Evolutionary conservation across 2,329 filamentous ascomycete species (phyloP), one percentile per base, ranked within the genome.

Genomic region (Teratosphaeria gauchensis): DNA sequence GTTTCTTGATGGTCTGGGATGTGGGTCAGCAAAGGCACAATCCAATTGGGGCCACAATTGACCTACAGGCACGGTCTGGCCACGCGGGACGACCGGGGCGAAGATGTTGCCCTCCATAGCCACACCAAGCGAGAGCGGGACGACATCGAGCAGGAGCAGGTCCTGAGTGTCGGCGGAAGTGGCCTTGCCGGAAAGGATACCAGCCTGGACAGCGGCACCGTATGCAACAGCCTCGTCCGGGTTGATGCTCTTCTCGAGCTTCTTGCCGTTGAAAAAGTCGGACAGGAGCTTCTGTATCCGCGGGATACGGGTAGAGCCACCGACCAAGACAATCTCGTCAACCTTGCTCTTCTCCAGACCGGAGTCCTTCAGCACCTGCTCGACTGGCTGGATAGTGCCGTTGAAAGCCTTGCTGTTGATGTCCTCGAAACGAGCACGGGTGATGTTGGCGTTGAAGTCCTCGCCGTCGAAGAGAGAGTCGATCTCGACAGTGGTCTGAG

Each of bases 91-190:
- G 65, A 97, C 92, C 56, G 90, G 89, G 58, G 92, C 92, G 75
- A 96, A 97, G 78, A 97, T 96, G 82, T 96, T 96, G 68, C 94
- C 92, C 82, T 97, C 94, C 94, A 97, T 99, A 74, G 92, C 94
- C 68, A 99, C 92, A 88, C 94, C 94, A 33, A 99, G 89, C 63
- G 91, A 96, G 64, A 99, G 88, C 68, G 94, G 94, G 72, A 92
- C 87, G 72, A 99, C 94, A 78, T 99, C 94, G 72, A 99, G 84
- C 64, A 99, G 87, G 64, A 99, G 87, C 66, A 99, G 88, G 76
- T 97, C 94, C 63, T 88, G 84, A 62, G 92, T 96, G 73, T 97
- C 94, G 69, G 90, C 90, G 54, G 91, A 95, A 66, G 90, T 94
- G 69, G 94, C 94, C 87, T 96, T 96, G 76, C 94, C 94, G 61